Evolutionary conservation across 139 green algal species (phyloP).

Genomic region (Chlorella sp.): DNA sequence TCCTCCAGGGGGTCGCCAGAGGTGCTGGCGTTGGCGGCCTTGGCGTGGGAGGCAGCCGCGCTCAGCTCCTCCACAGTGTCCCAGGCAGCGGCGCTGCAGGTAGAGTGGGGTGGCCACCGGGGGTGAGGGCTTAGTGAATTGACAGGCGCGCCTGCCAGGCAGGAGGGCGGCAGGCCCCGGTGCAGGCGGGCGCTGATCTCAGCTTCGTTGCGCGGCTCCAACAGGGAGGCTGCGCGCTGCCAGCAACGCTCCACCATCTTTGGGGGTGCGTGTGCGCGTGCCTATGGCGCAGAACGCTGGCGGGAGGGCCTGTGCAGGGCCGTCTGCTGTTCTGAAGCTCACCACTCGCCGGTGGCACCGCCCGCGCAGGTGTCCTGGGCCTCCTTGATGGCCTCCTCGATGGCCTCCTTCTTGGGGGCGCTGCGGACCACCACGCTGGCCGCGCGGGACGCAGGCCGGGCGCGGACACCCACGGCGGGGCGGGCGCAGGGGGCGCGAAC

Average conservation of each 20-base stretch:
- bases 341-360: conserved; percentile 48
- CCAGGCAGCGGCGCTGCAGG: conserved; percentile 51
- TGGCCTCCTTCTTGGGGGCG: conserved; percentile 36
- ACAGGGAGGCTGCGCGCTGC: too few species aligned
- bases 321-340: not conserved
- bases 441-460: not conserved
- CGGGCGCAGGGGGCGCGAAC: not conserved
- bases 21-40: conserved; percentile 19
- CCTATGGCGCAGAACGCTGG: too few species aligned
- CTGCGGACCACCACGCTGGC: conserved; percentile 9
- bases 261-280: too few species aligned
- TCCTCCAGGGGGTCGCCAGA: conserved; percentile 20
- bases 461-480: not conserved
- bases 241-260: too few species aligned
- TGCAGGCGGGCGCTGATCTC: not conserved
- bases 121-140: not conserved
- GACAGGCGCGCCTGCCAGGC: too few species aligned
- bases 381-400: conserved; percentile 47
- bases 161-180: not conserved
- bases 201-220: too few species aligned
- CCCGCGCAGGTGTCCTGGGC: conserved; percentile 38
- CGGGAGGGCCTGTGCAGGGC: too few species aligned
- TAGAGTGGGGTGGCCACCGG: not conserved
- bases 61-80: conserved; percentile 56
- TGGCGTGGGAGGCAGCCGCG: conserved; percentile 52